Evolutionary conservation across 495 filamentous ascomycete species (phyloP).

Genomic region (Neurospora pannonica): DNA sequence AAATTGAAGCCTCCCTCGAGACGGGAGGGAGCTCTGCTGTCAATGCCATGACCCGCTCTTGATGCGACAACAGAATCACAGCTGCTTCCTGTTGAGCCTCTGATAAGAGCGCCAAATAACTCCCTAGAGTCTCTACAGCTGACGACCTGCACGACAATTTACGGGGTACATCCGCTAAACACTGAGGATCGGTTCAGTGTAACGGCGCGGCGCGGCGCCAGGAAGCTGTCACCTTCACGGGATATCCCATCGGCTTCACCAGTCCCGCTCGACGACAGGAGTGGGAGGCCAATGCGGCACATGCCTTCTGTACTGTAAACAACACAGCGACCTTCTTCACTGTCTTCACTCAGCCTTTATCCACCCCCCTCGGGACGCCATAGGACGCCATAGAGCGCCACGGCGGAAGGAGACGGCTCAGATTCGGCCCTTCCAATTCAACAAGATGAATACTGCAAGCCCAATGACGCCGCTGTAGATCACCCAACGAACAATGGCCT

Average conservation of each 20-base stretch:
- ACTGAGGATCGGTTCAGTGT: neutral
- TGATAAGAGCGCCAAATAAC: neutral
- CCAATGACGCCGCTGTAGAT: neutral
- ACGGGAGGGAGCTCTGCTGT: neutral
- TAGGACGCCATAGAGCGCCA: constrained; percentile 6
- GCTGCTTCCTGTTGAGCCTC: neutral
- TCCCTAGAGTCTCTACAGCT: neutral
- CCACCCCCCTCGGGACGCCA: neutral
- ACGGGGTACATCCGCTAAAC: neutral
- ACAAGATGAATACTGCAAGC: constrained; percentile 4
- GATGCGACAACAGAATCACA: neutral
- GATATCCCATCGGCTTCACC: neutral
- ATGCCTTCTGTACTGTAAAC: neutral
- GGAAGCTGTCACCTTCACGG: neutral
- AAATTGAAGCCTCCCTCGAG: neutral
- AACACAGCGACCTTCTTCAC: neutral
- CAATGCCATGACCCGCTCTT: neutral
- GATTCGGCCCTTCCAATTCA: constrained; percentile 18
- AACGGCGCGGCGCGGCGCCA: neutral
- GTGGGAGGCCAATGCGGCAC: neutral
- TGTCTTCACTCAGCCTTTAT: neutral
- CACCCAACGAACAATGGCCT: neutral
- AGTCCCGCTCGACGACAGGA: neutral
- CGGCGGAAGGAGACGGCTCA: constrained; percentile 10
- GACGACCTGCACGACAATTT: neutral